phyloP scores from a whole-genome alignment of 495 filamentous ascomycete genomes.

The Pseudomonodictys pantanalensis region DNA sequence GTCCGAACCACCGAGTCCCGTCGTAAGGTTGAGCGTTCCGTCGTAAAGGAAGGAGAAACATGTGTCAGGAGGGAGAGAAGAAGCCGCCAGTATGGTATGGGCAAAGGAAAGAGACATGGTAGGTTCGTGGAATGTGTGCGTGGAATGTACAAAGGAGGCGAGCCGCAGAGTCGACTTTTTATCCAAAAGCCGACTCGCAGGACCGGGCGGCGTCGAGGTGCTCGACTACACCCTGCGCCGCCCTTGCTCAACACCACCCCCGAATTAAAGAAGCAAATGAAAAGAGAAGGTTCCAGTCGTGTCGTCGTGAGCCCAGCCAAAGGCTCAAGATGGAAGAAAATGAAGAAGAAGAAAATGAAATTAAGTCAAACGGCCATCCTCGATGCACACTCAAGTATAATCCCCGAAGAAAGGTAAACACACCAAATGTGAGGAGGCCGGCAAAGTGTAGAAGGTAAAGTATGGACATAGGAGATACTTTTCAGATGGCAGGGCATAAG shows the following conservation, averaged over 20 bases:
- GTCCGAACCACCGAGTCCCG: neutral
- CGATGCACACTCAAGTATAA: neutral
- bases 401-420: slow-evolving; percentile 13
- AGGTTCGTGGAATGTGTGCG: slow-evolving; percentile 2
- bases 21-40: slow-evolving; percentile 6
- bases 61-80: neutral
- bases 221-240: neutral
- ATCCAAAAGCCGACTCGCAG: neutral
- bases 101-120: slow-evolving; percentile 4
- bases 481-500: slow-evolving; percentile 5
- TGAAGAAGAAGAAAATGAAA: slow-evolving; percentile 5
- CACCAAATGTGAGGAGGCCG: neutral
- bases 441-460: neutral
- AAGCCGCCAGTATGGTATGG: neutral
- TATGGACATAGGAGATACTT: slow-evolving; percentile 22
- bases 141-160: slow-evolving; percentile 8
- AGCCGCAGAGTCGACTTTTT: neutral
- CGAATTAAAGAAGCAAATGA: neutral
- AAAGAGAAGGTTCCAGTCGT: neutral
- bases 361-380: neutral
- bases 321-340: neutral
- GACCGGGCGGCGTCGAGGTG: too few relatives aligned
- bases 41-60: neutral
- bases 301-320: slow-evolving; percentile 8
- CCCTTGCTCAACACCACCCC: neutral